These are phyloP conservation scores for Fusarium sp. DNA, from an alignment of 2,329 filamentous ascomycete species.

Conservation along the genomic window DNA sequence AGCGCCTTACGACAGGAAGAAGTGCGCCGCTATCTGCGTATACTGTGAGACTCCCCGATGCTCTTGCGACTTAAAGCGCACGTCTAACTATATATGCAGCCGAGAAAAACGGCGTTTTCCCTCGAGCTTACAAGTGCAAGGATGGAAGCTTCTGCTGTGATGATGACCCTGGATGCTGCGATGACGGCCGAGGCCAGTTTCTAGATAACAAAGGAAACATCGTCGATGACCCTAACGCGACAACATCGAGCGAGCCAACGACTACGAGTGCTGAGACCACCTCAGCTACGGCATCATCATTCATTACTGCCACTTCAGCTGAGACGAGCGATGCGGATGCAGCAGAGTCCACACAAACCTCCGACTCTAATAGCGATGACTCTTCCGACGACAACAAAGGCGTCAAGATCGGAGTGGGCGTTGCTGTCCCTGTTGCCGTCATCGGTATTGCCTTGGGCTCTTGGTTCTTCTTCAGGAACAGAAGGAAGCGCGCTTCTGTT, in stretches of 20 bases:
- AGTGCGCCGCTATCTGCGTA: constrained; percentile 33
- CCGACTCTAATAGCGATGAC: not conserved
- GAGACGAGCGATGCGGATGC: not conserved
- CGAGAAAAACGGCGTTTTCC: constrained; percentile 28
- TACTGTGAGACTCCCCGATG: constrained; percentile 5
- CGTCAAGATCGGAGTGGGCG: constrained; percentile 31
- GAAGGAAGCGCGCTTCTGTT: not conserved
- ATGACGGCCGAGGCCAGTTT: constrained; percentile 28
- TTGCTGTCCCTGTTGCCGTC: constrained; percentile 21
- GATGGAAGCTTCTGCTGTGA: constrained; percentile 45
- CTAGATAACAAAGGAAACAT: constrained; percentile 21
- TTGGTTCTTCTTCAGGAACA: constrained; percentile 16
- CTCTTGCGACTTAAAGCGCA: not conserved
- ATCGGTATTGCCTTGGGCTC: not conserved
- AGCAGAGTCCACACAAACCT: not conserved
- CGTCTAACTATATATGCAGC: constrained; percentile 1
- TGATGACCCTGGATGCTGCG: constrained; percentile 35
- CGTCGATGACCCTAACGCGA: not conserved
- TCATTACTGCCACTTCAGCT: not conserved
- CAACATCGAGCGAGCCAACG: not conserved
- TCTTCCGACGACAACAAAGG: not conserved
- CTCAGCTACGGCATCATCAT: not conserved
- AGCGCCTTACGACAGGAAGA: constrained; percentile 24
- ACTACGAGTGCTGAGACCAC: not conserved
- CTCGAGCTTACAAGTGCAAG: constrained; percentile 29